These are phyloP conservation scores for Linaria vulgaris DNA, from an alignment of 257 asterid genomes.

Conservation along the genomic window DNA sequence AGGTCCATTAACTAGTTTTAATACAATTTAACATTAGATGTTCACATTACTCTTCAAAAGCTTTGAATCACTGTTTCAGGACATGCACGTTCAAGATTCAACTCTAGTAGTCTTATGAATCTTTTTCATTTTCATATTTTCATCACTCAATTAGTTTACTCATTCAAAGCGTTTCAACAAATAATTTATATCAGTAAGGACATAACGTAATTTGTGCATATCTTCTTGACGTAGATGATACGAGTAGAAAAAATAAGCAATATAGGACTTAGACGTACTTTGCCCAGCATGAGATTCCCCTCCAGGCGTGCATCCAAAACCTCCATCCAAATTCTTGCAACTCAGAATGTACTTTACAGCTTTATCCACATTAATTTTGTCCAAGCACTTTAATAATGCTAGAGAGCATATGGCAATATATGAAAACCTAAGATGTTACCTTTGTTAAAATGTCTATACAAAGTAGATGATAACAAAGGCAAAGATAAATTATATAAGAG, in stretches of 20 bases:
- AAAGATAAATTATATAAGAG: not conserved
- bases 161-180: no score
- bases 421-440: constrained; percentile 61
- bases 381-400: constrained; percentile 64
- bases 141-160: no score
- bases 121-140: no score
- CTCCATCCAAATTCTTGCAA: constrained; percentile 95
- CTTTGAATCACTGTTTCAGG: no score
- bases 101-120: no score
- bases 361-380: constrained; percentile 66
- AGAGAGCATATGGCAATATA: constrained; percentile 77
- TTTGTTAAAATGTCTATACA: constrained; percentile 8
- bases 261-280: constrained; percentile 50
- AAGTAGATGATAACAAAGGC: not conserved
- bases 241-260: not conserved
- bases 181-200: no score
- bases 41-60: no score
- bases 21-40: no score
- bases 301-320: constrained; percentile 95
- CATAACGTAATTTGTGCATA: no score
- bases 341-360: constrained; percentile 86
- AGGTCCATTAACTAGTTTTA: no score
- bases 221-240: no score
- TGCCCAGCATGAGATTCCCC: constrained; percentile 97
- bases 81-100: no score